phyloP scores from a whole-genome alignment of 352 stramenopile genomes.

The Globisporangium carolinianum region DNA sequence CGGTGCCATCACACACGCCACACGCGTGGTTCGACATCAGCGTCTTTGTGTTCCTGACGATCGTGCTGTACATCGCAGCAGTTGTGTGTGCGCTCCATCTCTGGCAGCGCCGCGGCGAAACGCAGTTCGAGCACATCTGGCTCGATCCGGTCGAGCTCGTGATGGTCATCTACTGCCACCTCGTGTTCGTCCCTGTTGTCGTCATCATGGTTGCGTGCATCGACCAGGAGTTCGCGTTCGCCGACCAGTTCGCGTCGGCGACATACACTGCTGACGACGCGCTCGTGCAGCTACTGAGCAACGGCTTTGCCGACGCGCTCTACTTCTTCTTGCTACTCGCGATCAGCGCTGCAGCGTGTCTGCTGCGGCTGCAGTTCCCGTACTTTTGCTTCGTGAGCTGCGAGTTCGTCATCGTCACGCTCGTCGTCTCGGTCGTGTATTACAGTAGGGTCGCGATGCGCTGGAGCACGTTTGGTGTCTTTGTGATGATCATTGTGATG shows the following conservation, averaged over 20 bases:
- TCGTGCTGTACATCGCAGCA: conserved; percentile 24
- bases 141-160: conserved; percentile 36
- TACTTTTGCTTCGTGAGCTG: conserved; percentile 33
- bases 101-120: conserved; percentile 21
- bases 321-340: conserved; percentile 40
- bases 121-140: conserved; percentile 22
- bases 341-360: conserved; percentile 25
- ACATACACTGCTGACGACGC: conserved; percentile 1
- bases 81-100: conserved; percentile 18
- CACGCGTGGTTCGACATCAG: conserved; percentile 17
- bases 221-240: conserved; percentile 24
- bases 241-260: conserved; percentile 3
- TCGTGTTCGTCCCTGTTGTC: conserved; percentile 27
- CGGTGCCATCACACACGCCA: neutral
- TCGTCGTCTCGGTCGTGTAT: conserved; percentile 21
- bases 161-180: conserved; percentile 39
- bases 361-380: conserved; percentile 47
- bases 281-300: conserved; percentile 22
- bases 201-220: conserved; percentile 28
- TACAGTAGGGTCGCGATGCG: conserved; percentile 11
- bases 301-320: conserved; percentile 30
- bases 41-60: conserved; percentile 17
- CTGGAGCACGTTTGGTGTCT: conserved; percentile 24
- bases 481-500: conserved; percentile 27
- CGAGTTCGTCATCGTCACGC: conserved; percentile 32